Base-by-base conservation (phyloP, 1,139 yeast genomes). In the Yamadazyma spencermartinsiae region DNA sequence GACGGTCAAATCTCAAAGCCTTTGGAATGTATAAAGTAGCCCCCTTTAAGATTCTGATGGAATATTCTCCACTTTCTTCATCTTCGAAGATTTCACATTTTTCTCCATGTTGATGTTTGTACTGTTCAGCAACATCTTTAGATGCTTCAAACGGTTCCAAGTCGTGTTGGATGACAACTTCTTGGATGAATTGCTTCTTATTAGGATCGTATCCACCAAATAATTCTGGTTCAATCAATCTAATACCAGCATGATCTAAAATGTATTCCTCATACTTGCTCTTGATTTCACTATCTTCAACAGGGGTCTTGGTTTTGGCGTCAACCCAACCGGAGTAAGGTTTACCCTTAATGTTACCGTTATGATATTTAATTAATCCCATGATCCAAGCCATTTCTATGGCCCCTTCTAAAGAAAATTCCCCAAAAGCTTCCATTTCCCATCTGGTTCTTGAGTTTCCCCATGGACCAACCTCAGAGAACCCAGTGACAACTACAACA, bases 311-410 rank as follows among this genome's bases (percentile, higher is more conserved):
- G 45, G 96, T 82, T 78, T 92, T 90, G 50, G 96, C 82, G 61
- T 92, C 98, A 52, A 92, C 86, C 98, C 98, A 92, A 52, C 98
- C 98, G 40, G 94, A 76, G 73, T 89, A 89, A 50, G 79, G 80
- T 58, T 75, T 74, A 60, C 96, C 96, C 80, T 90, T 90, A 63
- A 90, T 77, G 63, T 81, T 80, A 69, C 97, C 98, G 52, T 87
- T 88, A 64, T 83, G 89, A 73, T 92, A 92, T 68, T 86, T 87
- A 71, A 92, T 89, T 63, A 86, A 78, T 52, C 98, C 98, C 98
- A 92, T 92, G 54, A 92, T 89, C 98, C 98, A 92, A 38, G 98
- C 98, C 96, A 92, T 90, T 74, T 92, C 98, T 61, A 92, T 86
- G 59, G 96, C 86, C 60, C 98, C 98, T 71, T 92, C 98, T 56